Evolutionary conservation across 208 protist genomes (phyloP), one percentile per base, ranked within the genome.

Genomic region (Leptomonas pyrrhocoris): DNA sequence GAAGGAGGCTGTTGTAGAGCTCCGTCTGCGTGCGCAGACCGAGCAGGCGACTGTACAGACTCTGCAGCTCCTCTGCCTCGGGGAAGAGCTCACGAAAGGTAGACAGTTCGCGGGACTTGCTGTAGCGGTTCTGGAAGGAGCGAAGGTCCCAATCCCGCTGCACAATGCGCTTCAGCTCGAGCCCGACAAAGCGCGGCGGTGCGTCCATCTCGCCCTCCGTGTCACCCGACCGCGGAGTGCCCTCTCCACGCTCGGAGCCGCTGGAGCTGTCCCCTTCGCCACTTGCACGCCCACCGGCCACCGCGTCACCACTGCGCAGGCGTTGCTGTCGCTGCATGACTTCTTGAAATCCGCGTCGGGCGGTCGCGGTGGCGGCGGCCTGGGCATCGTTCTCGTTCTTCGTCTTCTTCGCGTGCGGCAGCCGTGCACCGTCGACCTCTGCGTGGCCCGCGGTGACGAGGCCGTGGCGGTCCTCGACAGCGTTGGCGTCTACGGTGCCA

Each of bases 1-100:
- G 79, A 28, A 95, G 82, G 23, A 95, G 74, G 66, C 86, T 92
- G 66, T 80, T 87, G 73, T 94, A 95, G 46, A 95, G 79, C 73
- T 92, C 83, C 42, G 80, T 68, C 67, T 95, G 90, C 28, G 79
- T 88, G 19, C 90, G 85, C 42, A 95, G 70, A 19, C 86, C 85
- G 9, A 84, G 77, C 23, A 95, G 77, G 21, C 90, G 86, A 56
- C 80, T 80, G 63, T 92, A 84, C 28, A 93, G 64, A 49, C 83
- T 92, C 62, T 93, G 83, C 60, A 93, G 74, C 69, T 93, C 88
- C 55, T 95, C 87, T 2, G 87, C 87, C 53, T 91, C 87, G 40
- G 90, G 86, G 67, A 95, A 93, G 11, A 95, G 56, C 19, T 74
- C 71, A 15, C 88, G 83, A 60, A 95, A 95, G 2, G 77, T 79